Evolutionary conservation across 768 basidiomycete genomes (phyloP), one percentile per base, ranked within the genome.

Genomic region (Collybia sordida): DNA sequence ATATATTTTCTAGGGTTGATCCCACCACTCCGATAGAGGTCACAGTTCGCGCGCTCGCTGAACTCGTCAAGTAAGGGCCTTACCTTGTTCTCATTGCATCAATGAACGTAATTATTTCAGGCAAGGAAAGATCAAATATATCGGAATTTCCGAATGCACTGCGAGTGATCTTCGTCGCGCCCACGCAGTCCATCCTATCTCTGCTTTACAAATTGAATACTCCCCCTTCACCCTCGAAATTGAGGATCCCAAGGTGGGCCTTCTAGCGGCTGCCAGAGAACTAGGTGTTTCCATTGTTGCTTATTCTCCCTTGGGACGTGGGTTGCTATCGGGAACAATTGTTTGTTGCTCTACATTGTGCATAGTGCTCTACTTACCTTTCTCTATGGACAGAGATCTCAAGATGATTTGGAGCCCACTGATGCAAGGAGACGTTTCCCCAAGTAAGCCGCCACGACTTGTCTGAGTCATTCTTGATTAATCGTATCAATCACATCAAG

Each of bases 81-180:
- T 52, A 34, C 14, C 35, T 49, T 60, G 59, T 22, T 57, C 57
- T 17, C 47, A 41, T 3, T 63, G 61, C 9, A 55, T 14, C 35
- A 6, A 14, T 37, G 35, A 37, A 4, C 15, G 18, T 18, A n/a
- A 24, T 24, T 6, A 42, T 15, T 24, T n/a, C 4, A 42, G 41
- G 22, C 23, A 42, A 14, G 59, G 59, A 15, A 47, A 50, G 25
- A 52, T 79, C 44, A 74, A 72, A 47, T 75, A 80, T 55, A 64
- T 82, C 22, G 80, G 81, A 2, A 63, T 82, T 15, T 82, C 77
- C 4, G 81, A 83, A 52, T 69, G 67, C 48, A 74, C 70, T 6
- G 70, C 71, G 2, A 53, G 55, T 2, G 73, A 75, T 7, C 60
- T 82, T 23, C 74, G 77, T 31, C 73, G 81, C 7, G 80, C 80